Evolutionary conservation across 2,329 filamentous ascomycete genomes (phyloP), one percentile per base, ranked within the genome.

Genomic region (Alternaria brassicicola): DNA sequence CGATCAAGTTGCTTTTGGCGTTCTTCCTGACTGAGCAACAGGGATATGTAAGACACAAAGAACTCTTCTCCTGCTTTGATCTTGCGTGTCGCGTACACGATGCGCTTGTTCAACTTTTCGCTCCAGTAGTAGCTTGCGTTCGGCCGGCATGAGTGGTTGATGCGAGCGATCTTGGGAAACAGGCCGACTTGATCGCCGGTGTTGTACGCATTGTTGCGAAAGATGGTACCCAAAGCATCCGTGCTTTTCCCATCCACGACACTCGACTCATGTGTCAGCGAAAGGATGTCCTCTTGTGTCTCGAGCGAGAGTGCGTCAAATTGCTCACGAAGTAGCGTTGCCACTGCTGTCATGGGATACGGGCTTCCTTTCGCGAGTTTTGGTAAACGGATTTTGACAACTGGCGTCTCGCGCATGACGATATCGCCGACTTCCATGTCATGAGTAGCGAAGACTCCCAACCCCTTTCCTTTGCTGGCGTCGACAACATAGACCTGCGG

Each of bases 51-150:
- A 0, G 75, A 77, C 0, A 77, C 74, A 1, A 68, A 73, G 17
- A 80, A 65, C 57, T 81, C 79, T 42, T 80, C 79, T 21, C 79
- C 78, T 36, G 68, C 64, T 8, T 67, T 67, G 43, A 80, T 78
- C 25, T 70, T 70, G 3, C 74, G 63, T 5, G 69, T 72, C 1
- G 78, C 78, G 38, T 76, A 76, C 2, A 79, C 70, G n/a, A 76
- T 63, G 23, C 68, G 61, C 55, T 67, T 72, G 17, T 70, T 67
- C 8, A 69, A 33, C 31, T 63, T 62, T 26, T 68, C 65, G 56
- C 67, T 76, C 78, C 77, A 78, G 55, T 68, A 71, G 55, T 76
- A 79, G 59, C 73, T 69, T 3, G 78, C 69, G 50, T 76, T 76
- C 0, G 75, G 75, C 10, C 74, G 68, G 42, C 75, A 77, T 0